phyloP scores from a whole-genome alignment of 176 grass and related monocot species.

The Tillandsia leiboldiana region DNA sequence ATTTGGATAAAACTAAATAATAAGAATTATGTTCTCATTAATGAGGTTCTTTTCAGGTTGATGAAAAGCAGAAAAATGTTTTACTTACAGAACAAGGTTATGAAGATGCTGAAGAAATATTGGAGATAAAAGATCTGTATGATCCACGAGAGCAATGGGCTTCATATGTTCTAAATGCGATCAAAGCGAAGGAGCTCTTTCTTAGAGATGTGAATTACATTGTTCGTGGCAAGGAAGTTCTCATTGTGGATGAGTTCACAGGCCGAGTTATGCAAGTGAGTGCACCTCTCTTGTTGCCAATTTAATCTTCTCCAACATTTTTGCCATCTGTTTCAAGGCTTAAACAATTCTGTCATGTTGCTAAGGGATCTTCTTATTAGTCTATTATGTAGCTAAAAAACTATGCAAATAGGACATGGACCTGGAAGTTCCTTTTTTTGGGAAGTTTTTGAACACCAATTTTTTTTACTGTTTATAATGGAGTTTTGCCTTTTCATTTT shows the following conservation, averaged over 20 bases:
- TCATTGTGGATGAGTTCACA: slow-evolving; percentile 98
- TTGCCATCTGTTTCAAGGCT: slow-evolving; percentile 2
- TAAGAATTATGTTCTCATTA: slow-evolving; percentile 11
- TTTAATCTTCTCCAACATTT: not conserved
- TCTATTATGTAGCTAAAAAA: too few relatives aligned
- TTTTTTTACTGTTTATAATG: not conserved
- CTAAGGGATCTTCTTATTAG: too few relatives aligned
- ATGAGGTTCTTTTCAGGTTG: slow-evolving; percentile 50
- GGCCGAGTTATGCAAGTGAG: slow-evolving; percentile 94
- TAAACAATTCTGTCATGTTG: slow-evolving; percentile 7
- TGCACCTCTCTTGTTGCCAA: slow-evolving; percentile 17
- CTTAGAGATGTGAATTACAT: slow-evolving; percentile 97
- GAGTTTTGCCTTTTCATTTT: not conserved
- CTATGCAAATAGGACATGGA: not conserved
- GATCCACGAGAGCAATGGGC: slow-evolving; percentile 98
- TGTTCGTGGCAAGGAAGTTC: slow-evolving; percentile 87
- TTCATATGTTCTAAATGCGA: slow-evolving; percentile 92
- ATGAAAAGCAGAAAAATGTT: slow-evolving; percentile 97
- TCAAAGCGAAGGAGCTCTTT: slow-evolving; percentile 98
- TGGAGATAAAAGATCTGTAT: slow-evolving; percentile 96
- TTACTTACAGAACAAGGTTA: slow-evolving; percentile 94
- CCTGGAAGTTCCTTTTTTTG: not conserved
- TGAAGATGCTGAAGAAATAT: slow-evolving; percentile 83
- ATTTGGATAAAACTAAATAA: not conserved
- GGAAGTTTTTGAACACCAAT: not conserved